Conservation (phyloP, 352 stramenopile species). For the Phytophthora constricta region DNA sequence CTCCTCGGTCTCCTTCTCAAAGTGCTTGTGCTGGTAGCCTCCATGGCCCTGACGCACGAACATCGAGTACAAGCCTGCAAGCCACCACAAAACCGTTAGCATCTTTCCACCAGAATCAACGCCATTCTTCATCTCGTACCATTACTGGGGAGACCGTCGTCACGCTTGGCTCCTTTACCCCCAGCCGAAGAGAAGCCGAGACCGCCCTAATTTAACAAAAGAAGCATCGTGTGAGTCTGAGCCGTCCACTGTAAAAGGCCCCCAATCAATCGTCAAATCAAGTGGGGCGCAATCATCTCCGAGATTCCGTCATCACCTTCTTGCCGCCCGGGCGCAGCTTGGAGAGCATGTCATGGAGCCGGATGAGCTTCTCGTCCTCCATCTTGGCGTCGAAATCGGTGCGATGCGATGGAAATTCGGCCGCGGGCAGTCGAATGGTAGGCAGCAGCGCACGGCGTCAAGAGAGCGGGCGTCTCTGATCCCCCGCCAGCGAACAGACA, state of each 20-base stretch:
- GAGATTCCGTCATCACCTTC: constrained; percentile 56
- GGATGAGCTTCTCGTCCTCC: constrained; percentile 86
- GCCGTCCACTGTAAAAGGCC: constrained; percentile 24
- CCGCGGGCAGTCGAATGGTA: background rate
- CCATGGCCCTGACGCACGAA: constrained; percentile 84
- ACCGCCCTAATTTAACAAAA: constrained; percentile 58
- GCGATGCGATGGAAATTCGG: background rate
- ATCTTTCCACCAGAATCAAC: background rate
- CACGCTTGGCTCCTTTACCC: constrained; percentile 64
- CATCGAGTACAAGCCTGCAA: constrained; percentile 76
- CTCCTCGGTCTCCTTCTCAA: constrained; percentile 57
- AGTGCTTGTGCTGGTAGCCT: constrained; percentile 84
- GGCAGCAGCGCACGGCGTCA: background rate
- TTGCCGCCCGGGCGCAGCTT: constrained; percentile 85
- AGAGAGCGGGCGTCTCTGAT: background rate
- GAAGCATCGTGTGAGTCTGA: too few relatives aligned
- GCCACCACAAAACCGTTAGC: constrained; percentile 3
- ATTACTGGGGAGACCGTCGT: constrained; percentile 81
- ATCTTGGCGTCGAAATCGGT: constrained; percentile 31
- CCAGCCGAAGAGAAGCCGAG: constrained; percentile 68
- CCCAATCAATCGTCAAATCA: background rate
- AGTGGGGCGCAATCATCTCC: constrained; percentile 14
- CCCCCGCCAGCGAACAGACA: background rate
- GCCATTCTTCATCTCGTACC: constrained; percentile 23
- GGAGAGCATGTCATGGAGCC: constrained; percentile 86